phyloP scores from a whole-genome alignment of 306 rosid genomes.

The Erythrophleum fordii region DNA sequence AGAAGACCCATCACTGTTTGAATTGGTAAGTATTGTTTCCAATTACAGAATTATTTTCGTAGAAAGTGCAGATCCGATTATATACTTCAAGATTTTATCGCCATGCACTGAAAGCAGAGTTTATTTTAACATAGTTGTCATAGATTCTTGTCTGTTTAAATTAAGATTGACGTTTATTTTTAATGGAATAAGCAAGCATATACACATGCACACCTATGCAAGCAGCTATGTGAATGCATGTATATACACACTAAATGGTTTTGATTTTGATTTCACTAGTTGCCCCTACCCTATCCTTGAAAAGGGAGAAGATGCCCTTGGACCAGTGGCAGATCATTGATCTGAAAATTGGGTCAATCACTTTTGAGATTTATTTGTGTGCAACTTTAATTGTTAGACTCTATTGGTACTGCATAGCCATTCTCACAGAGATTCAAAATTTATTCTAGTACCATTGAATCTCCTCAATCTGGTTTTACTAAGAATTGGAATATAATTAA shows the following conservation, averaged over 20 bases:
- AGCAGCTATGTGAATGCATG: not conserved
- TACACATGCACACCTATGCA: not conserved
- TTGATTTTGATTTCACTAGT: conserved; percentile 14
- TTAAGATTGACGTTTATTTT: not conserved
- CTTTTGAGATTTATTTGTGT: not conserved
- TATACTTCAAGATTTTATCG: not conserved
- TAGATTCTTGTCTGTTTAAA: not conserved
- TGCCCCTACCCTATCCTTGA: not conserved
- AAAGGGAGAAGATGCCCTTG: not conserved
- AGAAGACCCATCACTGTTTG: conserved; percentile 71
- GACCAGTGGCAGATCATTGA: conserved; percentile 11
- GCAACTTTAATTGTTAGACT: not conserved
- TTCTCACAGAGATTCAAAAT: not conserved
- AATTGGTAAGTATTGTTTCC: conserved; percentile 57
- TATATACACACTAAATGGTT: not conserved
- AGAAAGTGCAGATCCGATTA: not conserved
- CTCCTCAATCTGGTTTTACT: no score
- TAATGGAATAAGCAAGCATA: not conserved
- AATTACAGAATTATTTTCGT: not conserved
- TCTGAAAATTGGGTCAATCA: conserved; percentile 3
- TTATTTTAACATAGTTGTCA: not conserved
- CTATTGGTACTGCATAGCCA: not conserved
- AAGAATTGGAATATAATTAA: no score
- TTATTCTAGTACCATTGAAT: no score
- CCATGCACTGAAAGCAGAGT: not conserved